Evolutionary conservation across 31 red algal species (phyloP).

Genomic region (Odonthalia washingtoniensis): DNA sequence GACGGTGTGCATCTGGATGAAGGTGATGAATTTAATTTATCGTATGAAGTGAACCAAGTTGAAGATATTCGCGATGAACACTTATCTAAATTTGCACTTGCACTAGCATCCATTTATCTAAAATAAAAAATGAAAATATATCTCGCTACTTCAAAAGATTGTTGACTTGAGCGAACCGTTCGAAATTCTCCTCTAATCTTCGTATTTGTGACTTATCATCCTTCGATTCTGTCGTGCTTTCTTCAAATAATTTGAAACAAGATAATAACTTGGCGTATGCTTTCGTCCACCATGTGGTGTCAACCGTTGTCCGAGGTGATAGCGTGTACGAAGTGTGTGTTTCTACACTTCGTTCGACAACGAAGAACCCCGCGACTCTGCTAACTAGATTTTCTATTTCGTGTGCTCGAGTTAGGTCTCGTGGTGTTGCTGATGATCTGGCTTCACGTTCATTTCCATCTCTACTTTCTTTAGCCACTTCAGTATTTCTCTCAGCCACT

Average conservation of each 20-base stretch:
- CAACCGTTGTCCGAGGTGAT: slow-evolving; percentile 46
- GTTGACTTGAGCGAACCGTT: slow-evolving; percentile 44
- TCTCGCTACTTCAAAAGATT: neutral
- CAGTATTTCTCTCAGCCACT: neutral
- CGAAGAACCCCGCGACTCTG: slow-evolving; percentile 58
- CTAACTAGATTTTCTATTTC: slow-evolving; percentile 42
- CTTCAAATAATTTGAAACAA: slow-evolving; percentile 43
- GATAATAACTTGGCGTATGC: slow-evolving; percentile 28
- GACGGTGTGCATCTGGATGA: slow-evolving; percentile 35
- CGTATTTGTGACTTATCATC: slow-evolving; percentile 35
- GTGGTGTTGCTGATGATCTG: neutral
- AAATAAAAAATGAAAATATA: neutral
- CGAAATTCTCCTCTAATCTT: slow-evolving; percentile 41
- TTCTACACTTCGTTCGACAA: slow-evolving; percentile 60
- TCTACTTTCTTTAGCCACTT: neutral
- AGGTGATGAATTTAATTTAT: slow-evolving; percentile 44
- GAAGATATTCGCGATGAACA: slow-evolving; percentile 33
- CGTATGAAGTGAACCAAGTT: slow-evolving; percentile 46
- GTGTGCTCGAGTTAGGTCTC: neutral
- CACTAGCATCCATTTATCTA: slow-evolving; percentile 28
- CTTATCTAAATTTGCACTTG: slow-evolving; percentile 46
- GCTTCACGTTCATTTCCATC: neutral
- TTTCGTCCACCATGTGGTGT: slow-evolving; percentile 52
- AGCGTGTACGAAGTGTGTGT: slow-evolving; percentile 26
- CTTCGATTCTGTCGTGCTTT: slow-evolving; percentile 9